Percentiles rank a stretch among this genome's conserved stretches.
Conservation (phyloP, 371 early-diverging fungal species). For the Lichtheimia hyalospora region DNA sequence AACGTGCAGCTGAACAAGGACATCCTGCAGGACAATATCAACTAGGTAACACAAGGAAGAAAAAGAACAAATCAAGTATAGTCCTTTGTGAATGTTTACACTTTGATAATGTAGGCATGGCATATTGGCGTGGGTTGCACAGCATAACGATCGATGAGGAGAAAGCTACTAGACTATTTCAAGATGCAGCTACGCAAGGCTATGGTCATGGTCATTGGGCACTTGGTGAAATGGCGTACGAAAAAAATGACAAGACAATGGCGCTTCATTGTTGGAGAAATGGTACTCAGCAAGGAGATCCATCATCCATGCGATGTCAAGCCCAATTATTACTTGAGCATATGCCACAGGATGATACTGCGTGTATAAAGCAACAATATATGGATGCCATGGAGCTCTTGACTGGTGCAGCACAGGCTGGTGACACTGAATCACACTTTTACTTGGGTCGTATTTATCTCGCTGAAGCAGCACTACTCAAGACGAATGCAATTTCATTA, state of each 20-base stretch:
- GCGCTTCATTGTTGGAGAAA: conserved; percentile 34
- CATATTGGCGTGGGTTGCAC: conserved; percentile 34
- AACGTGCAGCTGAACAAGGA: conserved; percentile 25
- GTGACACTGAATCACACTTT: conserved; percentile 18
- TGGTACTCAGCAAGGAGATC: conserved; percentile 31
- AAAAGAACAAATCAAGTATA: neutral
- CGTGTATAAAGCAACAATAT: conserved; percentile 3
- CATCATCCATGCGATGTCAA: conserved; percentile 21
- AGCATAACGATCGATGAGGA: conserved; percentile 17
- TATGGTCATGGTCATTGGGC: conserved; percentile 33
- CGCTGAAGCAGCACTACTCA: conserved; percentile 6
- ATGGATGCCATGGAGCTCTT: conserved; percentile 11
- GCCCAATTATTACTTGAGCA: conserved; percentile 12
- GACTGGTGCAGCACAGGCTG: conserved; percentile 10
- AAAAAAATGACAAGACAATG: conserved; percentile 28
- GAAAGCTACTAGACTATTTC: conserved; percentile 33
- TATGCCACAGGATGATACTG: neutral
- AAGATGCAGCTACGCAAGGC: conserved; percentile 30
- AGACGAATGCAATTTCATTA: neutral
- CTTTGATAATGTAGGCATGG: conserved; percentile 5
- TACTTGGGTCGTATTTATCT: conserved; percentile 20
- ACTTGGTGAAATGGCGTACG: conserved; percentile 34
- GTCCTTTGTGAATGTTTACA: neutral
- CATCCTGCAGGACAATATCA: conserved; percentile 42
- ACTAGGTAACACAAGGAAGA: conserved; percentile 21